Percentiles rank a stretch among this genome's conserved stretches.
Conservation (phyloP, 257 asterid species). For the Catharanthus roseus region DNA sequence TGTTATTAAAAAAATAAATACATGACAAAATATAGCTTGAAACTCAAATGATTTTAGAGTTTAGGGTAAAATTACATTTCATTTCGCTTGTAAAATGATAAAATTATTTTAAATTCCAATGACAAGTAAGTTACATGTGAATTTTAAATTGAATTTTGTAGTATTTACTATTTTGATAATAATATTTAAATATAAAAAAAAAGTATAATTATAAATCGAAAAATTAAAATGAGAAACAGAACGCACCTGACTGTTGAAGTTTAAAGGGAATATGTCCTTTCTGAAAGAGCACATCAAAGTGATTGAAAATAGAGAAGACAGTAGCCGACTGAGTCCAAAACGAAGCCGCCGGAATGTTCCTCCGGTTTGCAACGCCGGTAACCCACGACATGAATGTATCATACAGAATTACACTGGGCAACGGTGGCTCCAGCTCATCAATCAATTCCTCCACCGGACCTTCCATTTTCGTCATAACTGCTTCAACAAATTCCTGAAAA, state of each 20-base stretch:
- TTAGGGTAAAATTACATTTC: too few relatives aligned
- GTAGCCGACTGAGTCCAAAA: constrained; percentile 53
- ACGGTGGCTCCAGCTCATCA: constrained; percentile 26
- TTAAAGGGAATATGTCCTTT: constrained; percentile 21
- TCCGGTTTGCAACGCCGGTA: constrained; percentile 24
- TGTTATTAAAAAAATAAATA: too few relatives aligned
- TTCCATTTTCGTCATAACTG: constrained; percentile 35
- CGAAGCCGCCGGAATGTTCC: constrained; percentile 57
- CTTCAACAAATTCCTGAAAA: constrained; percentile 23
- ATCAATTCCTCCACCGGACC: constrained; percentile 47
- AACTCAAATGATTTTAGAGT: too few relatives aligned
- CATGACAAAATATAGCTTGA: too few relatives aligned
- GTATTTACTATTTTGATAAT: too few relatives aligned
- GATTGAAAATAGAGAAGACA: constrained; percentile 34
- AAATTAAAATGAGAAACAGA: neutral
- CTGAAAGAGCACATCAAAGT: constrained; percentile 34
- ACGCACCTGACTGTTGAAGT: neutral
- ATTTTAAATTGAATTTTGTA: too few relatives aligned
- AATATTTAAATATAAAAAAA: too few relatives aligned
- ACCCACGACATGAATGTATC: constrained; percentile 40
- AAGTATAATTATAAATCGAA: neutral
- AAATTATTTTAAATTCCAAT: too few relatives aligned
- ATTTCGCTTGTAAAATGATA: too few relatives aligned
- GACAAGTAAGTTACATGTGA: too few relatives aligned
- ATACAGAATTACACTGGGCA: constrained; percentile 33